Conservation (phyloP, 2,329 filamentous ascomycete species). For the Trichoderma polysporum region DNA sequence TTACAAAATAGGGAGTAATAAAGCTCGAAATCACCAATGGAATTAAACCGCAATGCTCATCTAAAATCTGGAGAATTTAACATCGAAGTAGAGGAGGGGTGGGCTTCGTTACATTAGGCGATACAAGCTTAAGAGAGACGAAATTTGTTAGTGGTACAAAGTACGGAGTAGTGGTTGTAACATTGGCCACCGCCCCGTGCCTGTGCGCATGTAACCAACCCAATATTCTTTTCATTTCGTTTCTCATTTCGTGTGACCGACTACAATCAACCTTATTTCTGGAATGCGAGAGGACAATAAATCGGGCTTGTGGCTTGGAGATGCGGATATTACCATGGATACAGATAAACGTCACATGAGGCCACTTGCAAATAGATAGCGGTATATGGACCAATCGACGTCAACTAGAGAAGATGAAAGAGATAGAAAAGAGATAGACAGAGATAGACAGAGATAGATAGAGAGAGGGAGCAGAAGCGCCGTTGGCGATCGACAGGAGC, state of each 20-base stretch:
- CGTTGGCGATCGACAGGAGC: slow-evolving; percentile 6
- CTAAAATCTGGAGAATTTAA: background rate
- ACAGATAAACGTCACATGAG: no score
- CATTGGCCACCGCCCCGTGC: background rate
- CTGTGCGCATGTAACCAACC: slow-evolving; percentile 8
- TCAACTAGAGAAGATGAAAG: background rate
- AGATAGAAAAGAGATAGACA: background rate
- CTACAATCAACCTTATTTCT: background rate
- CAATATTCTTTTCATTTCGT: background rate
- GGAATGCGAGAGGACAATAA: background rate
- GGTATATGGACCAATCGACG: background rate
- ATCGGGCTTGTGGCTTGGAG: background rate
- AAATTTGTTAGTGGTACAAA: background rate
- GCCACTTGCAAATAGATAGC: background rate
- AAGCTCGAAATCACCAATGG: background rate
- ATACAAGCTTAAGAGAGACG: background rate
- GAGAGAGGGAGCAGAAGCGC: background rate
- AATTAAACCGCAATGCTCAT: background rate
- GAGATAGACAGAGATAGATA: background rate
- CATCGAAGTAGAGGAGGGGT: background rate
- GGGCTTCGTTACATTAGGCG: background rate
- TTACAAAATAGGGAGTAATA: background rate
- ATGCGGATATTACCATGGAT: background rate
- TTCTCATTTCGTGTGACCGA: background rate
- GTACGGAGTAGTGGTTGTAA: background rate